Conservation (phyloP, 129 eudicot species). For the Helianthus tuberosus region DNA sequence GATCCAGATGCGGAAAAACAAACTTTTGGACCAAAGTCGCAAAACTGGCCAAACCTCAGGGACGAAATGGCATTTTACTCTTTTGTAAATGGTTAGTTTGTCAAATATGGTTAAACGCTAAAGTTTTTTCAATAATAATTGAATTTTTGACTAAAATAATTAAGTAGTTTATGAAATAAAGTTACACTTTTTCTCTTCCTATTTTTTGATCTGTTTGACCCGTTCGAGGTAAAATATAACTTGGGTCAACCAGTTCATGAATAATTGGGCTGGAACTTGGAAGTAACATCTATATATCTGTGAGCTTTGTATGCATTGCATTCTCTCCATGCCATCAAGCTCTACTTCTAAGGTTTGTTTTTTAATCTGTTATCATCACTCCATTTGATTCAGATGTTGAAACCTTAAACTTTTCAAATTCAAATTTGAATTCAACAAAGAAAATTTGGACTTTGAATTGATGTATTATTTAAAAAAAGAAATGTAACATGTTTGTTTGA, state of each 20-base stretch:
- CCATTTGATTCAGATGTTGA: neutral
- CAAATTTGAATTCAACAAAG: neutral
- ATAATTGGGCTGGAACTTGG: neutral
- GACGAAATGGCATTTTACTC: too few species aligned
- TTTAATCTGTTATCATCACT: neutral
- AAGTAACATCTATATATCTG: slow-evolving; percentile 28
- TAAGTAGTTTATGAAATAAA: neutral
- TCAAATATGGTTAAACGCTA: too few species aligned
- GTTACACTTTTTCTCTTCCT: neutral
- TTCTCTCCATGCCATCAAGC: slow-evolving; percentile 82
- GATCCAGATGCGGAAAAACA: too few species aligned
- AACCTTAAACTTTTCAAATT: neutral
- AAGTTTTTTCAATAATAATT: neutral
- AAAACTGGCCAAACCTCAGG: too few species aligned
- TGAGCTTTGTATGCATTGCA: slow-evolving; percentile 79
- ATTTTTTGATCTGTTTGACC: neutral
- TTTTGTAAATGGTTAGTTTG: too few species aligned
- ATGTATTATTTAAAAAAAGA: neutral
- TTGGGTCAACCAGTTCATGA: neutral
- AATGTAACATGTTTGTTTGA: neutral
- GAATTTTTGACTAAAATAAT: neutral
- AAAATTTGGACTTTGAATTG: neutral
- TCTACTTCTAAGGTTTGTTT: slow-evolving; percentile 61
- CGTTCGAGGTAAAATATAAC: neutral
- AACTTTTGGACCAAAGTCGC: too few species aligned